Conservation (phyloP, 2,329 filamentous ascomycete genomes). For the Exserohilum rostratum region DNA sequence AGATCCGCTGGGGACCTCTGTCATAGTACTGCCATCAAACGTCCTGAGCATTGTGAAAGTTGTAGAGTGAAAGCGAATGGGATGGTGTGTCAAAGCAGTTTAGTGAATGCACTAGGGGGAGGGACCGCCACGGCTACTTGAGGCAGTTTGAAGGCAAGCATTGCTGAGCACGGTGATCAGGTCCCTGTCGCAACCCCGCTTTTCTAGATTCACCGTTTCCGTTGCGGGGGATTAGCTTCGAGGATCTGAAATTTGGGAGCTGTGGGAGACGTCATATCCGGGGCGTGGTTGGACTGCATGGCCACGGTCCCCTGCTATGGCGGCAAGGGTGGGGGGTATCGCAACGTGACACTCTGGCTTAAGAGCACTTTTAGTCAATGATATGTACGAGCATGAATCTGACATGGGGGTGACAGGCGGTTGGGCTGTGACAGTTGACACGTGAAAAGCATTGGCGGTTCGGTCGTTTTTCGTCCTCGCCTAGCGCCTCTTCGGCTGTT, state of each 20-base stretch:
- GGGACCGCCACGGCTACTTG: not conserved
- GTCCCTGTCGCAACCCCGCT: constrained; percentile 10
- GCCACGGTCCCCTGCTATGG: not conserved
- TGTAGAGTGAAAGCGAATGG: not conserved
- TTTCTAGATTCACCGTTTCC: constrained; percentile 10
- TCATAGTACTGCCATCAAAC: constrained; percentile 7
- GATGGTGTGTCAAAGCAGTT: not conserved
- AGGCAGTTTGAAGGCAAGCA: not conserved
- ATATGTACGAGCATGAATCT: not conserved
- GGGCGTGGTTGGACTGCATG: not conserved
- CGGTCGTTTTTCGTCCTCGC: not conserved
- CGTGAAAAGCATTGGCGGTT: constrained; percentile 3
- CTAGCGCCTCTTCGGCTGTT: constrained; percentile 1
- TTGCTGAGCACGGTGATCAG: constrained; percentile 3
- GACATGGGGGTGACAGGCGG: not conserved
- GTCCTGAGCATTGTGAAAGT: constrained; percentile 4
- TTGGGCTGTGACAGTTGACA: not conserved
- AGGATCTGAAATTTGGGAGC: constrained; percentile 3
- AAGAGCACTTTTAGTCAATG: not conserved
- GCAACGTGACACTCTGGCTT: not conserved
- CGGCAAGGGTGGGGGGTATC: not conserved
- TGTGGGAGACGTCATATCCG: constrained; percentile 5
- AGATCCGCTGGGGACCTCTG: not conserved
- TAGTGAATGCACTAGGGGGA: not conserved
- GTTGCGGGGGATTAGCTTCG: constrained; percentile 13